phyloP scores from a whole-genome alignment of 805 yeast species.

The Wickerhamiella galacta region DNA sequence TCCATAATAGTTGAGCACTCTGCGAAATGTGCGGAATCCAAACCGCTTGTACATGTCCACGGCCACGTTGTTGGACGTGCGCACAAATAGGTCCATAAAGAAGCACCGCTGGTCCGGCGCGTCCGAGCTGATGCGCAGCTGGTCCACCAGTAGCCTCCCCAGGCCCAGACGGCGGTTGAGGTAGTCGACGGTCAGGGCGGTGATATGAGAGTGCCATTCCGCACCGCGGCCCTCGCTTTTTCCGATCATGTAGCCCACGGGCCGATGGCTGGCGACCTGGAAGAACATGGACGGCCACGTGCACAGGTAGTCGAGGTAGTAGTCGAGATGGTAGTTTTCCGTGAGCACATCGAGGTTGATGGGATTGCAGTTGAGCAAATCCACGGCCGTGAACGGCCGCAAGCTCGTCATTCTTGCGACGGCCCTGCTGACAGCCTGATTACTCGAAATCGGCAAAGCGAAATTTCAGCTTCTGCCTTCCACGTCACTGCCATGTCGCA shows the following conservation, averaged over 20 bases:
- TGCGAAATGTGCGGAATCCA: slow-evolving; percentile 68
- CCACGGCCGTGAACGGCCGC: slow-evolving; percentile 75
- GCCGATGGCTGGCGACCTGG: slow-evolving; percentile 32
- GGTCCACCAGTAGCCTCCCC: slow-evolving; percentile 62
- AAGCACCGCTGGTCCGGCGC: slow-evolving; percentile 64
- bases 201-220: slow-evolving; percentile 93
- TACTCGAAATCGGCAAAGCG: too few relatives aligned
- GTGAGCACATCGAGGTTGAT: slow-evolving; percentile 81
- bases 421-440: too few relatives aligned
- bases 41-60: slow-evolving; percentile 67
- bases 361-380: slow-evolving; percentile 52
- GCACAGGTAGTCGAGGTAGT: slow-evolving; percentile 67
- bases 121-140: slow-evolving; percentile 58
- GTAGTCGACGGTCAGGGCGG: slow-evolving; percentile 83
- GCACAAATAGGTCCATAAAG: slow-evolving; percentile 82
- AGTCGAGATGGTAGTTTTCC: slow-evolving; percentile 73
- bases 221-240: slow-evolving; percentile 74
- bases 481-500: slow-evolving; percentile 72
- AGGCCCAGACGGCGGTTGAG: slow-evolving; percentile 72
- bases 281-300: slow-evolving; percentile 84
- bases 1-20: slow-evolving; percentile 84
- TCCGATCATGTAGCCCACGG: slow-evolving; percentile 57
- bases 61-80: slow-evolving; percentile 69
- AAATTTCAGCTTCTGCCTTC: neutral
- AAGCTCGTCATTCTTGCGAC: slow-evolving; percentile 95